These are phyloP conservation scores for Cyphellophora attinorum DNA, from an alignment of 2,329 filamentous ascomycete genomes.

Conservation along the genomic window DNA sequence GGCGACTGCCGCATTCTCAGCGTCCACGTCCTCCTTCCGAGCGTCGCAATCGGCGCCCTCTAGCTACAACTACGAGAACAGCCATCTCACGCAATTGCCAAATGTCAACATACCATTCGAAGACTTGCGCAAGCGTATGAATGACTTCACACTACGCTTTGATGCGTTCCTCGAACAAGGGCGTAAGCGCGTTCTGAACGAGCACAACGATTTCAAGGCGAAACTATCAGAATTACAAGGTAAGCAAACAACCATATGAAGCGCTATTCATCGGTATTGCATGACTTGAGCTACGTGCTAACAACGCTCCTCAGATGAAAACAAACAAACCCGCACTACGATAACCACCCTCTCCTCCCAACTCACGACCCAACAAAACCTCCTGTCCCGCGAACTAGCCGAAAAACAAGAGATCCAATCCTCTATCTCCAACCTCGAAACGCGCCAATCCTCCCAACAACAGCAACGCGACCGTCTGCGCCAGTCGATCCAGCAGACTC, in stretches of 20 bases:
- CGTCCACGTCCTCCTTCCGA: slow-evolving; percentile 17
- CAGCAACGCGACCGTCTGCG: slow-evolving; percentile 46
- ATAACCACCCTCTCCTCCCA: slow-evolving; percentile 51
- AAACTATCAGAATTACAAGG: slow-evolving; percentile 84
- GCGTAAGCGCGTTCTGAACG: slow-evolving; percentile 78
- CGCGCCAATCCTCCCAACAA: slow-evolving; percentile 46
- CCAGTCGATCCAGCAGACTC: slow-evolving; percentile 43
- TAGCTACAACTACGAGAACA: slow-evolving; percentile 13
- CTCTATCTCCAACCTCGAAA: slow-evolving; percentile 46
- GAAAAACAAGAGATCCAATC: slow-evolving; percentile 54
- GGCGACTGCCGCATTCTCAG: slow-evolving; percentile 9
- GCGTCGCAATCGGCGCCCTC: slow-evolving; percentile 14
- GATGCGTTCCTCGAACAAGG: slow-evolving; percentile 91
- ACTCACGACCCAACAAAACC: slow-evolving; percentile 13
- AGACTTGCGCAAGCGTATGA: slow-evolving; percentile 89
- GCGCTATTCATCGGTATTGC: neutral
- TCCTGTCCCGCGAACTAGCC: slow-evolving; percentile 20
- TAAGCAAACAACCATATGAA: slow-evolving; percentile 29
- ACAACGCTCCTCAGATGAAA: slow-evolving; percentile 53
- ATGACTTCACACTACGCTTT: slow-evolving; percentile 79
- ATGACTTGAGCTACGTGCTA: slow-evolving; percentile 29
- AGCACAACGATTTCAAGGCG: slow-evolving; percentile 88
- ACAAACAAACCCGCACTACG: slow-evolving; percentile 52
- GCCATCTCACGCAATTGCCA: slow-evolving; percentile 46
- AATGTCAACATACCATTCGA: slow-evolving; percentile 94